A percentile compares a stretch with the other conserved stretches of the same genome.
Conservation (phyloP, 1,284 basidiomycete genomes). For the Wallemia mellicola region DNA sequence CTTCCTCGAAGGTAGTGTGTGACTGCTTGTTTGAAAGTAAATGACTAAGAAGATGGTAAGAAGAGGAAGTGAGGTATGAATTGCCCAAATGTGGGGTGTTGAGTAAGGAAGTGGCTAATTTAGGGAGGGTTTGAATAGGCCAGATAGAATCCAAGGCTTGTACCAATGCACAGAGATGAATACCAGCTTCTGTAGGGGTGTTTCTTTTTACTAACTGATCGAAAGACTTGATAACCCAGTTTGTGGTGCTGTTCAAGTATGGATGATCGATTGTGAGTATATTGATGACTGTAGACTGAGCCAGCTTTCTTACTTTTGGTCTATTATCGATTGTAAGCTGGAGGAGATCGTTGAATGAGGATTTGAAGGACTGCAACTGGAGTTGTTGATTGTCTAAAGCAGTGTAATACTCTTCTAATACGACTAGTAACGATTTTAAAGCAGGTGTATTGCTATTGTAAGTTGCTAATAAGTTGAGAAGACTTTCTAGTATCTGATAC, state of each 20-base stretch:
- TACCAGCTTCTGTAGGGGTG: constrained; percentile 22
- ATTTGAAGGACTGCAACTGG: constrained; percentile 30
- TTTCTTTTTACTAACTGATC: constrained; percentile 34
- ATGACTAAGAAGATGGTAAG: constrained; percentile 6
- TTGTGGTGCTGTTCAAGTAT: constrained; percentile 44
- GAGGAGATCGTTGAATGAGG: constrained; percentile 45
- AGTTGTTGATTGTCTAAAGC: constrained; percentile 40
- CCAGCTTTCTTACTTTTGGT: constrained; percentile 77
- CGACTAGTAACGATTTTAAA: constrained; percentile 35
- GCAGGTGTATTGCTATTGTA: constrained; percentile 20
- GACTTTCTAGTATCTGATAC: constrained; percentile 48
- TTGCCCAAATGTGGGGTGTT: constrained; percentile 1
- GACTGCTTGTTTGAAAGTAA: constrained; percentile 5
- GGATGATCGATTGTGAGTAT: constrained; percentile 35
- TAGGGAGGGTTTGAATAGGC: constrained; percentile 2
- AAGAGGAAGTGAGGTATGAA: constrained; percentile 5
- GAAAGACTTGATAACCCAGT: constrained; percentile 46
- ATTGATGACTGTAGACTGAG: constrained; percentile 54
- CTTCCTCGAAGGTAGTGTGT: constrained; percentile 8
- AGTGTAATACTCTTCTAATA: constrained; percentile 35
- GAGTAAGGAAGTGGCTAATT: background rate
- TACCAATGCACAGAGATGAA: constrained; percentile 13
- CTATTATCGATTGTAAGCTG: constrained; percentile 57
- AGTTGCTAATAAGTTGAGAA: constrained; percentile 18
- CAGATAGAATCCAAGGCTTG: constrained; percentile 8